phyloP scores from a whole-genome alignment of 2,329 filamentous ascomycete genomes.

The Anisogramma anomala region DNA sequence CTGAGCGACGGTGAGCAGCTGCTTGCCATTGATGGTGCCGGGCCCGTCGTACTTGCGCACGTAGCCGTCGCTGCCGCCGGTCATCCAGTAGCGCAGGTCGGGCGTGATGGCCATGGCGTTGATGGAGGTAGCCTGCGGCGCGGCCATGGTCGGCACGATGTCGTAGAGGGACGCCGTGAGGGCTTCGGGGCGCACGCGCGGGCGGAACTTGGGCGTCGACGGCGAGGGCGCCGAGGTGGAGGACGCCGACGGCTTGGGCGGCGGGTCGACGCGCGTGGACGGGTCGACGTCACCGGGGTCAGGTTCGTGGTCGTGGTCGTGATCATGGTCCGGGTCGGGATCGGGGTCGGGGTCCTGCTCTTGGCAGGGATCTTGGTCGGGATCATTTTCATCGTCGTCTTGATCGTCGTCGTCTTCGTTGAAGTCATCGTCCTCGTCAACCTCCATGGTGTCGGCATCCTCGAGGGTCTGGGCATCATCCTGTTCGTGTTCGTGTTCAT shows the following conservation, averaged over 20 bases:
- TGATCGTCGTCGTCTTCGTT: conserved; percentile 27
- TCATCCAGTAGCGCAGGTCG: conserved; percentile 91
- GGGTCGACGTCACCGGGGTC: conserved; percentile 22
- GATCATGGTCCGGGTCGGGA: conserved; percentile 23
- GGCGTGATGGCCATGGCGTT: conserved; percentile 87
- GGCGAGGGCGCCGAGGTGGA: conserved; percentile 22
- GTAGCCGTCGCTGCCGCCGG: conserved; percentile 86
- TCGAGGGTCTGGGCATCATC: conserved; percentile 17
- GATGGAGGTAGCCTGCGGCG: conserved; percentile 88
- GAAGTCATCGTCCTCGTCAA: conserved; percentile 25
- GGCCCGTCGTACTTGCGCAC: conserved; percentile 95
- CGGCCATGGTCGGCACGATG: conserved; percentile 92
- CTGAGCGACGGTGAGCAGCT: conserved; percentile 87
- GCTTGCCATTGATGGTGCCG: conserved; percentile 88
- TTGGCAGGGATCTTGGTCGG: conserved; percentile 24
- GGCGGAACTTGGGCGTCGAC: conserved; percentile 34
- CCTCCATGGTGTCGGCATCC: conserved; percentile 29
- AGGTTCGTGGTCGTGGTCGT: conserved; percentile 21
- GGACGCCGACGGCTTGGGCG: conserved; percentile 9
- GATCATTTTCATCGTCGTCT: conserved; percentile 23
- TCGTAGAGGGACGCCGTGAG: conserved; percentile 75
- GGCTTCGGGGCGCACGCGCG: conserved; percentile 63
- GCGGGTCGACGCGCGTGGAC: conserved; percentile 9
- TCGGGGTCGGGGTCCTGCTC: conserved; percentile 28
- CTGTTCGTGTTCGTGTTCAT: conserved; percentile 28